phyloP scores from a whole-genome alignment of 2,329 filamentous ascomycete species.

The Exophiala mesophila region DNA sequence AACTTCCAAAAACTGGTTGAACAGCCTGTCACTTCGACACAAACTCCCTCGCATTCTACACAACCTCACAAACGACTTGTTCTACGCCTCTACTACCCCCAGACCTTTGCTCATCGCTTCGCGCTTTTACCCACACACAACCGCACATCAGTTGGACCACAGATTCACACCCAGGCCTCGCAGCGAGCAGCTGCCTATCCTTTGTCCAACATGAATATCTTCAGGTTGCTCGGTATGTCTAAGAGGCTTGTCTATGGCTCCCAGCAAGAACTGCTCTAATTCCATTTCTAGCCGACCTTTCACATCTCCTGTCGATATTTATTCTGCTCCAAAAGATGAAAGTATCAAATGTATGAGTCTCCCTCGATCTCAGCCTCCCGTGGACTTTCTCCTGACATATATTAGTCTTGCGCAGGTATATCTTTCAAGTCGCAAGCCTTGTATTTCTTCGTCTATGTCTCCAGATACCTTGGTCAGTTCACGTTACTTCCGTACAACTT shows the following conservation, averaged over 20 bases:
- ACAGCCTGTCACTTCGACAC: slow-evolving; percentile 19
- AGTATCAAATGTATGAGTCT: slow-evolving; percentile 68
- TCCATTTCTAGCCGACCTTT: slow-evolving; percentile 70
- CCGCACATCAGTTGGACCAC: too few relatives aligned
- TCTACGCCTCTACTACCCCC: too few relatives aligned
- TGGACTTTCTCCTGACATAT: background rate
- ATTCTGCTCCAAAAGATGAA: slow-evolving; percentile 97
- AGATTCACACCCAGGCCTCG: slow-evolving; percentile 1
- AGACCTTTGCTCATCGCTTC: too few relatives aligned
- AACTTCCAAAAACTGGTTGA: slow-evolving; percentile 19
- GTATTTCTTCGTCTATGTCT: slow-evolving; percentile 89
- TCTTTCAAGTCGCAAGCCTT: slow-evolving; percentile 98
- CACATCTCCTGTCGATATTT: slow-evolving; percentile 88
- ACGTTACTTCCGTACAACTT: slow-evolving; percentile 8
- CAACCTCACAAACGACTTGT: background rate
- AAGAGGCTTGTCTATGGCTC: background rate
- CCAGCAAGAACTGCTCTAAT: slow-evolving; percentile 18
- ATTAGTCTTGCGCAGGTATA: slow-evolving; percentile 88
- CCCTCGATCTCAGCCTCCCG: too few relatives aligned
- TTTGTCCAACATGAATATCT: slow-evolving; percentile 59
- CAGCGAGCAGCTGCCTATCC: slow-evolving; percentile 17
- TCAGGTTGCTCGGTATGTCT: slow-evolving; percentile 59
- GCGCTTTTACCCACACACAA: too few relatives aligned
- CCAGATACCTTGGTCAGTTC: slow-evolving; percentile 73
- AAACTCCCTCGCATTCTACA: too few relatives aligned